These are phyloP conservation scores for Nakazawaea wyomingensis DNA, from an alignment of 805 yeast species.

Conservation along the genomic window DNA sequence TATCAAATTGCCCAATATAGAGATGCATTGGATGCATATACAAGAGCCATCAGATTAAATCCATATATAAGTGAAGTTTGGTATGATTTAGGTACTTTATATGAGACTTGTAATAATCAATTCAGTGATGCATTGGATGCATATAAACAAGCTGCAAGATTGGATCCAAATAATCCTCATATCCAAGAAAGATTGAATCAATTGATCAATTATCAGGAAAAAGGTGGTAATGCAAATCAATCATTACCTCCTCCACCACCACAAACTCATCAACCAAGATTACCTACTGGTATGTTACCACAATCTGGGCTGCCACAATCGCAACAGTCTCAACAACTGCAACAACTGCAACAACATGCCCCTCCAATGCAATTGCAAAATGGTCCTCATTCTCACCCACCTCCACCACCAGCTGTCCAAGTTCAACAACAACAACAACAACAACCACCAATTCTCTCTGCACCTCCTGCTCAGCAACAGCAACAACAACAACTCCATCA, in stretches of 20 bases:
- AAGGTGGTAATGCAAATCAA: constrained; percentile 51
- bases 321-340: constrained; percentile 20
- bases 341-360: constrained; percentile 11
- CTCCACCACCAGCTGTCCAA: not conserved
- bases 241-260: constrained; percentile 51
- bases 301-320: constrained; percentile 24
- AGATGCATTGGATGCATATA: constrained; percentile 96
- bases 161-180: constrained; percentile 92
- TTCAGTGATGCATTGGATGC: constrained; percentile 94
- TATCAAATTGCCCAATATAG: constrained; percentile 94
- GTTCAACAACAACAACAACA: not conserved
- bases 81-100: constrained; percentile 96
- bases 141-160: constrained; percentile 90
- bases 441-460: constrained; percentile 4
- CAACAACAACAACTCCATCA: not conserved
- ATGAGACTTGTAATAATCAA: constrained; percentile 97
- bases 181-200: constrained; percentile 91
- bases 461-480: constrained; percentile 3
- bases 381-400: not conserved
- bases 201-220: constrained; percentile 65
- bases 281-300: constrained; percentile 63
- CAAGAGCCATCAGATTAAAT: constrained; percentile 90
- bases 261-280: constrained; percentile 64
- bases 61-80: constrained; percentile 97
- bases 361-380: constrained; percentile 7